Evolutionary conservation across 1,139 yeast species (phyloP).

Genomic region (Ogataea hybrid): DNA sequence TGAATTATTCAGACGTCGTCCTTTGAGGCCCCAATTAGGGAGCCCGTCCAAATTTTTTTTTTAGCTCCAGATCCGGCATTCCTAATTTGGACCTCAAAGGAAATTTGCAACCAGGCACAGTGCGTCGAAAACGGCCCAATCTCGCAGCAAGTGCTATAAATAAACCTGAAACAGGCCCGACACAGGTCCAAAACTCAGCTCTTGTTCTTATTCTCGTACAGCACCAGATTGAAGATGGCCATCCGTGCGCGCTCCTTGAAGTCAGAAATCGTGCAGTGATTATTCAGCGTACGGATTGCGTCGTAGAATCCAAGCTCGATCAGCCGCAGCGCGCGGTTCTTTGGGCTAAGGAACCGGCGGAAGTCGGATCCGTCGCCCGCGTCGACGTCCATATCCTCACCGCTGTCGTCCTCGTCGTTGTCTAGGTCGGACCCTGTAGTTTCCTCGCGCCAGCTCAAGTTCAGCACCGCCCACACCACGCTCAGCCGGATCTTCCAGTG

Average conservation of each 20-base stretch:
- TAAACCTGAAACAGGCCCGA: constrained; percentile 6
- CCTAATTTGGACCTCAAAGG: constrained; percentile 11
- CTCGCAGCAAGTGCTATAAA: background rate
- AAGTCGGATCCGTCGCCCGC: constrained; percentile 16
- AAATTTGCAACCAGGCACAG: background rate
- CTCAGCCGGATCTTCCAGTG: constrained; percentile 47
- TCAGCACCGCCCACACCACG: constrained; percentile 57
- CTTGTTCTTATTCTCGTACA: constrained; percentile 22
- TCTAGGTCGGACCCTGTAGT: constrained; percentile 21
- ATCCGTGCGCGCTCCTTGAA: constrained; percentile 48
- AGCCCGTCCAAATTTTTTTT: constrained; percentile 4
- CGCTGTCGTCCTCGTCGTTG: constrained; percentile 10
- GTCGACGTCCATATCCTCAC: constrained; percentile 22
- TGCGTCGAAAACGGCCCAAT: background rate
- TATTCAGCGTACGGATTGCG: constrained; percentile 33
- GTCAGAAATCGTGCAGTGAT: constrained; percentile 38
- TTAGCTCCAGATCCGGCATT: constrained; percentile 4
- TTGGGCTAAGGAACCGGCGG: constrained; percentile 19
- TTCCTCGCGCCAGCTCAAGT: constrained; percentile 51
- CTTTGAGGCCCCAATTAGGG: constrained; percentile 15
- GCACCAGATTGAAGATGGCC: constrained; percentile 38
- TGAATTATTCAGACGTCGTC: constrained; percentile 1
- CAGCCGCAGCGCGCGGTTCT: constrained; percentile 30
- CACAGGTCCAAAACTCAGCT: constrained; percentile 3
- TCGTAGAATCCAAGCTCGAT: constrained; percentile 40